Evolutionary conservation across 2,329 filamentous ascomycete genomes (phyloP).

Genomic region (Fusarium sp.): DNA sequence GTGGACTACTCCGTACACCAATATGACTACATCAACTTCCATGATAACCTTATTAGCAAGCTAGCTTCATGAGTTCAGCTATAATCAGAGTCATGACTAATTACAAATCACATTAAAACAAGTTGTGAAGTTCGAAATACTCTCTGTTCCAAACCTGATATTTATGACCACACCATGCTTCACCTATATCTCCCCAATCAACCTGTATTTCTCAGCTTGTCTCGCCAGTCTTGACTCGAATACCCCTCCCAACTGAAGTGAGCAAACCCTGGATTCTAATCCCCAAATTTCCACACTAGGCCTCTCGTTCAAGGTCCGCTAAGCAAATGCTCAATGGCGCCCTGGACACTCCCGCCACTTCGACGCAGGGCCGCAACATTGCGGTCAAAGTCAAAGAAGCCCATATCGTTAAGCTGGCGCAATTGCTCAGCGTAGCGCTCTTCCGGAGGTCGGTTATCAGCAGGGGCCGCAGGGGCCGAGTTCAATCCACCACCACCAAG

Average conservation of each 20-base stretch:
- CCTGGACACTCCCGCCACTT: conserved; percentile 93
- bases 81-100: background rate
- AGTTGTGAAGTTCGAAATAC: background rate
- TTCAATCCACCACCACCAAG: conserved; percentile 51
- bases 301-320: conserved; percentile 37
- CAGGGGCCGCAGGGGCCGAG: conserved; percentile 64
- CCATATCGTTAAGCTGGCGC: conserved; percentile 97
- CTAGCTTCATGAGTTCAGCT: background rate
- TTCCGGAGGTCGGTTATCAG: conserved; percentile 90
- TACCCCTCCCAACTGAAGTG: conserved; percentile 12
- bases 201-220: conserved; percentile 33
- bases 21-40: background rate
- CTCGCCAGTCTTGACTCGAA: conserved; percentile 15
- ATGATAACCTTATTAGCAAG: background rate
- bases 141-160: conserved; percentile 36
- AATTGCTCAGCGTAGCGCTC: conserved; percentile 92
- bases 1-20: background rate
- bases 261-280: background rate
- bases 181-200: conserved; percentile 13
- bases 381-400: conserved; percentile 95
- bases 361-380: conserved; percentile 90
- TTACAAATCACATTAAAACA: background rate
- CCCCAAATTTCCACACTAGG: background rate
- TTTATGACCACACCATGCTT: conserved; percentile 40
- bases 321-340: conserved; percentile 82